Evolutionary conservation across 306 rosid genomes (phyloP).

Genomic region (Ochetophila trinervis): DNA sequence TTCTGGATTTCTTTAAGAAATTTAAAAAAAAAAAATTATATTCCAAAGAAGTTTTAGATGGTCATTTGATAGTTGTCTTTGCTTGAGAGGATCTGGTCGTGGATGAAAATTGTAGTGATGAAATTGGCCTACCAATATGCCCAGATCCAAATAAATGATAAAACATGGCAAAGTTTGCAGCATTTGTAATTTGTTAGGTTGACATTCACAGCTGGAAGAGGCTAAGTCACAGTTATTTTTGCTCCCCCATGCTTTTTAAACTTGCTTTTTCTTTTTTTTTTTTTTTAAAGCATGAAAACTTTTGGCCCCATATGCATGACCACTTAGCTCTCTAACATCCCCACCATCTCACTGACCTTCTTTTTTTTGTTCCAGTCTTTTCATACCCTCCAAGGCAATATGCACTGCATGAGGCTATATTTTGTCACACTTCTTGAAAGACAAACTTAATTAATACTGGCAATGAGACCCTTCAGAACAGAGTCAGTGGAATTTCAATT

Average conservation of each 20-base stretch:
- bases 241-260: slow-evolving; percentile 16
- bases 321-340: neutral
- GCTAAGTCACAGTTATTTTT: neutral
- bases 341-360: slow-evolving; percentile 15
- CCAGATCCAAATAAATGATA: too few species aligned
- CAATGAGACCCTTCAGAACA: slow-evolving; percentile 10
- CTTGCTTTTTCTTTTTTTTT: too few species aligned
- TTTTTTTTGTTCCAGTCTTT: neutral
- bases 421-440: slow-evolving; percentile 15
- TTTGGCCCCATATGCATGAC: slow-evolving; percentile 19
- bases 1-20: too few species aligned
- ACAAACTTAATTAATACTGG: slow-evolving; percentile 5
- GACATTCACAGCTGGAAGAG: slow-evolving; percentile 25
- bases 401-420: slow-evolving; percentile 26
- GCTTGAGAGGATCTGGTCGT: too few species aligned
- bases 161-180: too few species aligned
- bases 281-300: slow-evolving; percentile 22
- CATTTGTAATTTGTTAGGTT: neutral
- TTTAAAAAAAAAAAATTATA: too few species aligned
- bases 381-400: slow-evolving; percentile 14
- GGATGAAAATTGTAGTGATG: too few species aligned
- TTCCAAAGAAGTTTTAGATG: too few species aligned
- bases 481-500: neutral
- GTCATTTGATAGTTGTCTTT: too few species aligned
- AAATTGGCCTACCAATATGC: too few species aligned